A percentile compares a stretch with the other conserved stretches of the same genome.
phyloP scores from a whole-genome alignment of 352 stramenopile species.

The Aphanomyces stellatus region DNA sequence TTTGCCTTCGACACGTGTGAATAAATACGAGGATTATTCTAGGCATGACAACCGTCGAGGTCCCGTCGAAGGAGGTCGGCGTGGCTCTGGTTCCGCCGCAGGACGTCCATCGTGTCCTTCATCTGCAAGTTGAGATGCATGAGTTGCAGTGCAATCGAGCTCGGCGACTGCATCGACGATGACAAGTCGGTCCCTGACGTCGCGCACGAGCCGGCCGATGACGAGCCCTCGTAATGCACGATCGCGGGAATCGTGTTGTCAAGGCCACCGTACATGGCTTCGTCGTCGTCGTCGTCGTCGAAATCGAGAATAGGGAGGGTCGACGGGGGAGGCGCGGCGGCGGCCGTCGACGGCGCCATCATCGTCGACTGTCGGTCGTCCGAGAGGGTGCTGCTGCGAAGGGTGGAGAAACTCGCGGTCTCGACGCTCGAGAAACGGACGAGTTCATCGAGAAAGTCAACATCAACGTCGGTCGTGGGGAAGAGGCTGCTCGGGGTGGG shows the following conservation, averaged over 20 bases:
- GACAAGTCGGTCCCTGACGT: too few species aligned
- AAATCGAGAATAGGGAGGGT: conserved; percentile 10
- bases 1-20: too few species aligned
- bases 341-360: too few species aligned
- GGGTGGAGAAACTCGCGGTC: background rate
- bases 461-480: background rate
- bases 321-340: too few species aligned
- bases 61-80: background rate
- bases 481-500: background rate
- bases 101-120: conserved; percentile 5
- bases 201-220: too few species aligned
- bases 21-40: too few species aligned
- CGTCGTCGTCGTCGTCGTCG: conserved; percentile 14
- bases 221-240: too few species aligned
- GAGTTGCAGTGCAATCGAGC: background rate
- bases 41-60: too few species aligned
- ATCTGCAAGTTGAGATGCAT: conserved; percentile 10
- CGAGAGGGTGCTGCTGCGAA: background rate
- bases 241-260: too few species aligned
- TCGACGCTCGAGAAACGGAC: background rate
- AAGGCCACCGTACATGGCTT: conserved; percentile 4
- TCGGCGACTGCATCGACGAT: too few species aligned
- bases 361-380: background rate
- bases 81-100: conserved; percentile 1
- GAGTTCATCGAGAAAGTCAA: background rate